Base-by-base conservation (phyloP, 2,329 filamentous ascomycete genomes). In the Hirsutella thompsonii region DNA sequence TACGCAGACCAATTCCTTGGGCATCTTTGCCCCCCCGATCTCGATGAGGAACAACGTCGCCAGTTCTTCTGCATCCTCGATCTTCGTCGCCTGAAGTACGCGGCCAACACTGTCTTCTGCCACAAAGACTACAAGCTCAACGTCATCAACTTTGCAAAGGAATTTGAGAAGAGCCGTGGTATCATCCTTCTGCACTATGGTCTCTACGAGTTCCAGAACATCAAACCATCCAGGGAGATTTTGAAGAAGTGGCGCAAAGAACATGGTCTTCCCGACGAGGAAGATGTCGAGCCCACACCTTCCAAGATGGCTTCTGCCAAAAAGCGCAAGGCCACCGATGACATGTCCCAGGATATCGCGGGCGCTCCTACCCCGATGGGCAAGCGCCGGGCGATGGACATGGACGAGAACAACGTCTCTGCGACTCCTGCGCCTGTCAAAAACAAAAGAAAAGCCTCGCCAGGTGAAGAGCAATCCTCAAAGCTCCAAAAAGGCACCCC, bases 11-110 rank as follows among this genome's bases (percentile, higher is more conserved):
- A 79, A 54, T 78, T 70, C 43, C 60, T 79, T 32, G 62, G 65
- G 1, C 68, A 77, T 44, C 67, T 75, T 26, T 76, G 73, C 48
- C 74, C 74, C 2, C 57, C 67, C 20, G 68, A 74, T 35, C 69
- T 77, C 46, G 71, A 74, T 46, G 74, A 78, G 39, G 63, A 73
- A 40, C 73, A 78, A 55, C 67, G 72, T 37, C 70, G 73, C 43
- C 74, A 78, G 58, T 78, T 77, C 52, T 78, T 77, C 49, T 78
- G 74, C 52, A 71, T 79, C 46, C 70, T 79, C 48, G 74, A 79
- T 51, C 60, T 79, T 43, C 71, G 74, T 44, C 68, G 74, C 46
- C 63, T 79, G 36, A 79, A 79, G 57, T 76, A 76, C 50, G 70
- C 73, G 5, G 74, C 74, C 21, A 68, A 77, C 48, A 74, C 78